These are phyloP conservation scores for Lantana camara DNA, from an alignment of 257 asterid species.

Conservation along the genomic window DNA sequence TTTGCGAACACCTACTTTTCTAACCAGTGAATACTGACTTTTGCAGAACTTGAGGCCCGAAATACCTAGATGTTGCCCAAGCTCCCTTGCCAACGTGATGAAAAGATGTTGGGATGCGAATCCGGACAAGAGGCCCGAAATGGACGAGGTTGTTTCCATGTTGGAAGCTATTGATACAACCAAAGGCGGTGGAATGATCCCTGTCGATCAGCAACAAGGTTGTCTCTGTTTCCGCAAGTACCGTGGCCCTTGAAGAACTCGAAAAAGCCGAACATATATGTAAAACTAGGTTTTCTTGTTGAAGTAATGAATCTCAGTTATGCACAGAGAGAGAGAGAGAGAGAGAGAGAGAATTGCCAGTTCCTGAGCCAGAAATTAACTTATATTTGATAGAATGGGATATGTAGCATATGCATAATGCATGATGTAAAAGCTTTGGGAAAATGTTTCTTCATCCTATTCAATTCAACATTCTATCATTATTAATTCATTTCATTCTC, in stretches of 20 bases:
- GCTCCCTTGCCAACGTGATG: conserved; percentile 77
- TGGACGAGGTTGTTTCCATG: conserved; percentile 85
- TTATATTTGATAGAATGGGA: conserved; percentile 32
- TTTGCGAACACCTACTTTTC: no score
- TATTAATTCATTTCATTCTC: conserved; percentile 31
- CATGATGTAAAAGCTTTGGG: conserved; percentile 39
- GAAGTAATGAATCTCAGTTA: conserved; percentile 22
- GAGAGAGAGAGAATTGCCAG: no score
- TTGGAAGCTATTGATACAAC: conserved; percentile 81
- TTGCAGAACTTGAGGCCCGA: conserved; percentile 85
- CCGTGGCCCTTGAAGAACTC: conserved; percentile 65
- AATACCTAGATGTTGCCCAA: conserved; percentile 85
- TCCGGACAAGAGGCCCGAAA: conserved; percentile 84
- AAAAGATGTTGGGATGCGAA: conserved; percentile 87
- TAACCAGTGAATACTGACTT: not conserved
- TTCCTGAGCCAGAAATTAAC: conserved; percentile 31
- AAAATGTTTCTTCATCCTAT: conserved; percentile 16
- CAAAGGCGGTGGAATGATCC: conserved; percentile 96
- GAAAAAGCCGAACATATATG: not conserved
- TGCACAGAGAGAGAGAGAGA: conserved; percentile 30
- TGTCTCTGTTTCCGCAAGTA: conserved; percentile 68
- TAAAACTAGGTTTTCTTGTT: conserved; percentile 26
- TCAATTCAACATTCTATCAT: conserved; percentile 26
- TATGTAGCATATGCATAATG: conserved; percentile 33
- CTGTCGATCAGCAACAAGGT: conserved; percentile 71